Conservation (phyloP, 2,329 filamentous ascomycete genomes). For the Chrysosporium queenslandicum region DNA sequence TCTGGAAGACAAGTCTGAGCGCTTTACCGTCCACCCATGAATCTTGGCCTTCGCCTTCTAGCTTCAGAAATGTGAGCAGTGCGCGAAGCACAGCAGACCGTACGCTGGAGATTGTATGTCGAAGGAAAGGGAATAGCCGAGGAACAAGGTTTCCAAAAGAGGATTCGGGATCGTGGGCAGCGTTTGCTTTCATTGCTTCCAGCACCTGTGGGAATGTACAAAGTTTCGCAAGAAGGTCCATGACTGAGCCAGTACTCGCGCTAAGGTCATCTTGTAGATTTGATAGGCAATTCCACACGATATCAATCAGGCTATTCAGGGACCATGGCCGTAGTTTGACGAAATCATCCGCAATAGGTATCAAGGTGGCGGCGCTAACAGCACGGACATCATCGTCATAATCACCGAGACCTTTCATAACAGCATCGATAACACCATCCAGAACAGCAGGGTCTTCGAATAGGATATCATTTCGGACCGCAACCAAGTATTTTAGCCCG, state of each 20-base stretch:
- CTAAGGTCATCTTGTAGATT: constrained; percentile 95
- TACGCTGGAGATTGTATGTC: constrained; percentile 94
- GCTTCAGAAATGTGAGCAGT: constrained; percentile 80
- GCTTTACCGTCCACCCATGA: constrained; percentile 90
- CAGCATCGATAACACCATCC: constrained; percentile 81
- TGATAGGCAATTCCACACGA: constrained; percentile 94
- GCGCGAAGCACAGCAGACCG: constrained; percentile 87
- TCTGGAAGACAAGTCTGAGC: constrained; percentile 83
- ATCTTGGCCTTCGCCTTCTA: constrained; percentile 67
- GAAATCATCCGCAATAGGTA: constrained; percentile 92
- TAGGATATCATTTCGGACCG: constrained; percentile 83
- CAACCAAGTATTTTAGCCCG: constrained; percentile 85
- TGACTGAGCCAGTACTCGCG: constrained; percentile 93
- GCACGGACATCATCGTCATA: constrained; percentile 91
- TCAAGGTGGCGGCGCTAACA: constrained; percentile 92
- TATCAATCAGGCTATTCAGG: constrained; percentile 73
- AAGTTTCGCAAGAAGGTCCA: constrained; percentile 92
- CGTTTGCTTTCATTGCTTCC: constrained; percentile 85
- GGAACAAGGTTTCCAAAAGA: constrained; percentile 91
- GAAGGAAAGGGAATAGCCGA: constrained; percentile 85
- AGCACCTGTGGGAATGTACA: constrained; percentile 91
- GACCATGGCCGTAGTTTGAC: constrained; percentile 71
- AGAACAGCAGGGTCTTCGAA: constrained; percentile 75
- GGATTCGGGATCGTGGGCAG: constrained; percentile 68
- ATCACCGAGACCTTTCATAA: constrained; percentile 90